Conservation (phyloP, 2,329 filamentous ascomycete genomes). For the Cytospora piceae region DNA sequence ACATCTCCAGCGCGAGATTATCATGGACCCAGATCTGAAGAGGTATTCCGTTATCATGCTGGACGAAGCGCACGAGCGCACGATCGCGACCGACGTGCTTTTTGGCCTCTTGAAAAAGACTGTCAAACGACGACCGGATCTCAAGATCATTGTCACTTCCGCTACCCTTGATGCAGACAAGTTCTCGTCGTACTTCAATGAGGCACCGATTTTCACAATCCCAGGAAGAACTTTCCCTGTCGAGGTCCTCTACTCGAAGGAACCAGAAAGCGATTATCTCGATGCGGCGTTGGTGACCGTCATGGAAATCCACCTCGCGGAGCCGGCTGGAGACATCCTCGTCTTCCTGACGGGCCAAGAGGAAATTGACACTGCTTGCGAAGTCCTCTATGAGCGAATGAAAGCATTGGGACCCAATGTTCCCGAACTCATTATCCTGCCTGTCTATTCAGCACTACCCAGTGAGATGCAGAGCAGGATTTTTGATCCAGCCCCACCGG, state of each 20-base stretch:
- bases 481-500: slow-evolving; percentile 88
- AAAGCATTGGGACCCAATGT: slow-evolving; percentile 89
- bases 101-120: slow-evolving; percentile 96
- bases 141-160: slow-evolving; percentile 95
- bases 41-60: slow-evolving; percentile 97
- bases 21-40: slow-evolving; percentile 86
- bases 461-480: slow-evolving; percentile 93
- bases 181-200: slow-evolving; percentile 94
- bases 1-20: slow-evolving; percentile 94
- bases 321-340: slow-evolving; percentile 91
- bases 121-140: slow-evolving; percentile 78
- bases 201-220: slow-evolving; percentile 95
- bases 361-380: slow-evolving; percentile 94
- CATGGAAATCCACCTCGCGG: slow-evolving; percentile 96
- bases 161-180: slow-evolving; percentile 97
- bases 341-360: slow-evolving; percentile 96
- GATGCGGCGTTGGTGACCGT: slow-evolving; percentile 94
- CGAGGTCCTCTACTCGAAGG: slow-evolving; percentile 91
- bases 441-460: slow-evolving; percentile 93
- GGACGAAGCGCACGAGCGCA: slow-evolving; percentile 96
- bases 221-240: slow-evolving; percentile 94
- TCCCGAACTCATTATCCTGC: slow-evolving; percentile 88
- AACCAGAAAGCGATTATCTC: slow-evolving; percentile 94
- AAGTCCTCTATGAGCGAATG: slow-evolving; percentile 93
- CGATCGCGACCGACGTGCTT: slow-evolving; percentile 92